Evolutionary conservation across 129 eudicot genomes (phyloP), one percentile per base, ranked within the genome.

Genomic region (Flaveria brownii): DNA sequence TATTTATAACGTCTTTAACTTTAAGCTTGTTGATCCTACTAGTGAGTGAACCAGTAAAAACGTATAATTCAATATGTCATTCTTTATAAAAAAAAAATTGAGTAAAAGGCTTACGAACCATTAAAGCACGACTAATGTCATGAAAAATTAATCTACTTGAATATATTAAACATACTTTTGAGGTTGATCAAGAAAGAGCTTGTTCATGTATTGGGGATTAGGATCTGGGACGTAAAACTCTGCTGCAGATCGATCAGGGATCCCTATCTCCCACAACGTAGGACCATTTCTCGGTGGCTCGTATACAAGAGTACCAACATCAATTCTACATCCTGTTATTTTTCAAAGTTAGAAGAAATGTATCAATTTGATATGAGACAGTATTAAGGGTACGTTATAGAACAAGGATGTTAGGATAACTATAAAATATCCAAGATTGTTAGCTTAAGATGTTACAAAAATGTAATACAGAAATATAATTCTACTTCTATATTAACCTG

Each of bases 261-360:
- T 80, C 68, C 98, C 98, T 16, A 94, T 94, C 74, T 91, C 98
- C 98, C 98, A 94, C 52, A 94, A 30, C 33, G 98, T 94, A 2
- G 98, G 98, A 60, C 98, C 98, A 75, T 76, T 80, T 82, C 99
- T 84, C 26, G 94, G 97, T 26, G 99, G 96, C 75, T 87, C 89
- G 56, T 80, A 94, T 7, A 91, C 85, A 4, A 94, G 78, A 28
- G 84, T 85, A 42, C 93, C 92, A 78, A 87, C 26, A 42, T 89
- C 74, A 30, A 88, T 82, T 41, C 66, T 57, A 61, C 86, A 74
- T 51, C 96, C 99, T 91, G 74, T 23, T n/a, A 68, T 70, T 22
- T 73, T 67, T 22, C 16, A 60, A 30, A 73, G 56, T 73, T 25
- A 9, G 20, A 70, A 2, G 14, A 71, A 16, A 28, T 16, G 1